Evolutionary conservation across 2,329 filamentous ascomycete species (phyloP), one percentile per base, ranked within the genome.

Genomic region (Pseudocercospora eumusae): DNA sequence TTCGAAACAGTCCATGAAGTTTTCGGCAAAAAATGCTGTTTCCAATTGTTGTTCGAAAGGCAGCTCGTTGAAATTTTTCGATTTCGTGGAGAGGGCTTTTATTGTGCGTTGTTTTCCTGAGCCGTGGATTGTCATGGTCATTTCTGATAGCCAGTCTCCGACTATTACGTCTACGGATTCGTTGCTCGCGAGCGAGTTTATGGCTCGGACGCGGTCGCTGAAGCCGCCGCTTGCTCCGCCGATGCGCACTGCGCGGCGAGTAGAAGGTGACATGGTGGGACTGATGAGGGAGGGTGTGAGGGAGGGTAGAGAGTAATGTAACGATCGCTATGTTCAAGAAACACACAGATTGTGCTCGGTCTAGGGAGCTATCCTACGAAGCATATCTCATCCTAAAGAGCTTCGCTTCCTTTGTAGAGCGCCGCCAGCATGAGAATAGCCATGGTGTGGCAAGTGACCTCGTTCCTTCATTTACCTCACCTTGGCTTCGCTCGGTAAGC

Each of bases 101-200:
- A 58, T 20, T n/a, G 61, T 57, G 21, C 42, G 11, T 47, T 62
- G 62, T 55, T 68, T 70, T 42, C 62, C 58, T 20, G 54, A 58
- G 27, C 62, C 64, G 50, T 67, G 61, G n/a, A 66, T 73, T n/a
- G 82, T 80, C 76, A 86, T 83, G 69, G 84, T 86, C 64, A 80
- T 78, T 62, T 62, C 80, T 59, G 76, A 79, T 74, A 82, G 79
- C 72, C 79, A 82, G 67, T 82, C 80, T 4, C 77, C 76, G 27
- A 80, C 80, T 44, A 82, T 79, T 4, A 80, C 77, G 69, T 81
- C 79, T 28, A 80, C 73, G 3, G 81, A 79, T 57, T 82, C 80
- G 54, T 65, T 60, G 8, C 56, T 53, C 11, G 64, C 64, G 20
- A 68, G 62, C 4, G 56, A 58, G 1, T 58, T 50, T 25, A 75